Evolutionary conservation across 1,284 basidiomycete genomes (phyloP), one percentile per base, ranked within the genome.

Genomic region (Trametes versicolor): DNA sequence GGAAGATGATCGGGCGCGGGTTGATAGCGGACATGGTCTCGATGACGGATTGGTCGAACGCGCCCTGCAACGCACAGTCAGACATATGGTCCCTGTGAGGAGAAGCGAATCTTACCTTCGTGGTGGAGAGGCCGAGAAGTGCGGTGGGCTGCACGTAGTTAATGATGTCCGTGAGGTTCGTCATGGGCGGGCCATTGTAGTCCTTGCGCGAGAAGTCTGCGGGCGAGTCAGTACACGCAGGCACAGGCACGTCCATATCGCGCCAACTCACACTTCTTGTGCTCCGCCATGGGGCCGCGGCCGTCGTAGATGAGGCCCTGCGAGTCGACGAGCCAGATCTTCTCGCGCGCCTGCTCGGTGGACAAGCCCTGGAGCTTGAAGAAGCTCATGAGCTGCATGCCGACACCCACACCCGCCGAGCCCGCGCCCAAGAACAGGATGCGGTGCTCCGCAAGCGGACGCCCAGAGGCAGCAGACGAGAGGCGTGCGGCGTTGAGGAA

Each of bases 391-490:
- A 97, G 85, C 75, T 97, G 95, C 81, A 88, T 89, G 60, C 91
- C 95, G 51, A 98, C 96, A 66, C 97, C 95, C 50, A 97, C 92
- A 64, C 94, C 94, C 5, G 93, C 93, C 17, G 92, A 94, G 17
- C 95, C 95, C 4, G 95, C 93, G 25, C 95, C 95, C 54, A 95
- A 90, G 86, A 98, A 97, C 50, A 98, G 87, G 71, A 98, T 95
- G 63, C 90, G 88, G 75, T 98, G 96, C 57, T 92, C 89, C 58
- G 82, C 82, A 32, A 96, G 80, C 17, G 90, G 85, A 29, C 80
- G 80, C 4, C 90, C 90, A 25, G 92, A 92, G 4, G 92, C 92
- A 21, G 85, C 85, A 41, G 88, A 87, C 0, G 92, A 87, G 45
- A 95, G 83, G 70, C 89, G 89, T 45, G 96, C 95, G 29, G 96